phyloP scores from a whole-genome alignment of 768 basidiomycete species.

The Boletus eberwhitei region DNA sequence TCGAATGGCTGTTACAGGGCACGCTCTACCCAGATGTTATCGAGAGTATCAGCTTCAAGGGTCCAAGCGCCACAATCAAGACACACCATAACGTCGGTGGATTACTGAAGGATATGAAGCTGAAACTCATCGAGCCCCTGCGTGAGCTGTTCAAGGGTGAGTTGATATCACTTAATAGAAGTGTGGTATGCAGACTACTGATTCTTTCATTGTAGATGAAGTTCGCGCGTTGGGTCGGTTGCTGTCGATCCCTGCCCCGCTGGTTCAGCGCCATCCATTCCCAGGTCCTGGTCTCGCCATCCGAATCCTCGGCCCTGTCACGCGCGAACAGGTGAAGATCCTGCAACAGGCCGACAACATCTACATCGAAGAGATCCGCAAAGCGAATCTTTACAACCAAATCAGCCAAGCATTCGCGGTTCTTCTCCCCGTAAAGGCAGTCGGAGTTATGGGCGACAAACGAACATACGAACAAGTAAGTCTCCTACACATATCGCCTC shows the following conservation, averaged over 20 bases:
- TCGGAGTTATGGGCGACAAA: conserved; percentile 96
- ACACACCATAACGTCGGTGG: conserved; percentile 99
- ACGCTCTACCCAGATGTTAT: conserved; percentile 99
- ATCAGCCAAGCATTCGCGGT: conserved; percentile 98
- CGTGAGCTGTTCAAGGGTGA: conserved; percentile 97
- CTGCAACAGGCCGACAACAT: conserved; percentile 91
- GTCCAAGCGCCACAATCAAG: conserved; percentile 98
- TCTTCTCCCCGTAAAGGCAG: conserved; percentile 91
- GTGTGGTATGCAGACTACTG: background rate
- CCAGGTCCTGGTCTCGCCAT: conserved; percentile 98
- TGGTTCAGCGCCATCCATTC: conserved; percentile 97
- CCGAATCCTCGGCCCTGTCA: conserved; percentile 95
- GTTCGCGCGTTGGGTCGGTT: conserved; percentile 90
- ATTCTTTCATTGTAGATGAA: conserved; percentile 61
- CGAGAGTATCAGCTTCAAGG: conserved; percentile 99
- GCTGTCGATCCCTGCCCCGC: conserved; percentile 84
- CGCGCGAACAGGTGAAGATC: conserved; percentile 86
- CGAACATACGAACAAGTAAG: conserved; percentile 91
- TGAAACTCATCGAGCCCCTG: conserved; percentile 96
- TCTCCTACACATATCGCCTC: background rate
- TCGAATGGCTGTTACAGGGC: conserved; percentile 97
- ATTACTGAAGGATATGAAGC: conserved; percentile 93
- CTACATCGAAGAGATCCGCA: conserved; percentile 97
- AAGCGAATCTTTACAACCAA: conserved; percentile 85
- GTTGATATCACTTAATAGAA: conserved; percentile 10